These are phyloP conservation scores for Fragaria nilgerrensis DNA, from an alignment of 306 rosid species.

Conservation along the genomic window DNA sequence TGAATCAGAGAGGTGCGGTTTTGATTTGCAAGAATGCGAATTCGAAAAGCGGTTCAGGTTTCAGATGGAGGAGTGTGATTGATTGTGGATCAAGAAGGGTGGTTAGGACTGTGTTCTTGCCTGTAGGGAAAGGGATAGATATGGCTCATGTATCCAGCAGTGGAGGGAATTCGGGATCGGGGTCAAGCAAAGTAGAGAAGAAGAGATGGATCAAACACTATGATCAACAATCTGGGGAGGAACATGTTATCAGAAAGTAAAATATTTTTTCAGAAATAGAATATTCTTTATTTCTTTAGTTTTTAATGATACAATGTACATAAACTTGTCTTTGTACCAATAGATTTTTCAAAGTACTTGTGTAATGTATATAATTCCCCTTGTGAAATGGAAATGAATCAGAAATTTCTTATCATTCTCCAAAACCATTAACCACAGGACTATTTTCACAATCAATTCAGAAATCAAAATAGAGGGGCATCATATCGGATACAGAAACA, in stretches of 20 bases:
- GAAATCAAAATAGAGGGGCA: not conserved
- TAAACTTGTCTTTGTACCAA: slow-evolving; percentile 1
- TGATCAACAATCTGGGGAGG: slow-evolving; percentile 85
- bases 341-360: not conserved
- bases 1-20: slow-evolving; percentile 75
- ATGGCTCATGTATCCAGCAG: slow-evolving; percentile 66
- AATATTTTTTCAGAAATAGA: not conserved
- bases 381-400: not conserved
- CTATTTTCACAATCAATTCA: not conserved
- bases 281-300: not conserved
- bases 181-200: slow-evolving; percentile 25
- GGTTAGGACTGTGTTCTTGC: slow-evolving; percentile 77
- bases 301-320: not conserved
- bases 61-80: slow-evolving; percentile 57
- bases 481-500: not conserved
- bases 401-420: not conserved
- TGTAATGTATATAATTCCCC: not conserved
- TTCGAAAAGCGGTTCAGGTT: slow-evolving; percentile 38
- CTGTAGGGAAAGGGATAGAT: slow-evolving; percentile 85
- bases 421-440: not conserved
- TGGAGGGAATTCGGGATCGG: slow-evolving; percentile 31
- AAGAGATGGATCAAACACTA: slow-evolving; percentile 70
- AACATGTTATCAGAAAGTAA: slow-evolving; percentile 62
- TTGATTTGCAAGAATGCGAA: slow-evolving; percentile 72
- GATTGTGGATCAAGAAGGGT: slow-evolving; percentile 50